phyloP scores from a whole-genome alignment of 164 flowering plant species.

The Stephania japonica region DNA sequence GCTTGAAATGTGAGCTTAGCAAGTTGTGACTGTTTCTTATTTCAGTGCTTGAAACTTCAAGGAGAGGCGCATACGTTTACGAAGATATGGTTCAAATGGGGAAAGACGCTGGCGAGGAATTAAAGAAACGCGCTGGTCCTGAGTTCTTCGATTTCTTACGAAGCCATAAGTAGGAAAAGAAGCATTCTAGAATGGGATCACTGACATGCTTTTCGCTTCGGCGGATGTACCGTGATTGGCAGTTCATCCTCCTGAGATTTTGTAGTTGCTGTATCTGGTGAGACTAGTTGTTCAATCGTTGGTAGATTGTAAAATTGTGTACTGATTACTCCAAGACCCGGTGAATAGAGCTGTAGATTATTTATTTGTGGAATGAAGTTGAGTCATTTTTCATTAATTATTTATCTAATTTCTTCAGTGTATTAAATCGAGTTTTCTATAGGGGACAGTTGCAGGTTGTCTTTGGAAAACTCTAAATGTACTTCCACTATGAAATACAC shows the following conservation, averaged over 20 bases:
- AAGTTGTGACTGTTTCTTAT: conserved; percentile 4
- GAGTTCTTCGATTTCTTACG: conserved; percentile 50
- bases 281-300: not conserved
- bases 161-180: conserved; percentile 5
- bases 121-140: conserved; percentile 74
- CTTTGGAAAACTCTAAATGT: no score
- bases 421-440: no score
- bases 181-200: not conserved
- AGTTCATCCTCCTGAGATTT: conserved; percentile 4
- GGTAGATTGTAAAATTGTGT: conserved; percentile 6
- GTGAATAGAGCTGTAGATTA: not conserved
- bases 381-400: no score
- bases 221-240: conserved; percentile 8
- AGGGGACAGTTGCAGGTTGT: no score
- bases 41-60: conserved; percentile 88
- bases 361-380: conserved; percentile 4
- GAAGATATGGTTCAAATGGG: conserved; percentile 91
- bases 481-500: no score
- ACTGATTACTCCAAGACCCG: not conserved
- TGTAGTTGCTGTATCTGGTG: conserved; percentile 1
- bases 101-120: conserved; percentile 90
- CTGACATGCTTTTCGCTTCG: not conserved
- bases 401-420: no score
- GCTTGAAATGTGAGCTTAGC: not conserved
- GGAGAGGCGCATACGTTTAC: conserved; percentile 56